A percentile compares a stretch with the other conserved stretches of the same genome.
Evolutionary conservation across 305 asterid species (phyloP).

Genomic region (Solanum aculeatissimum): DNA sequence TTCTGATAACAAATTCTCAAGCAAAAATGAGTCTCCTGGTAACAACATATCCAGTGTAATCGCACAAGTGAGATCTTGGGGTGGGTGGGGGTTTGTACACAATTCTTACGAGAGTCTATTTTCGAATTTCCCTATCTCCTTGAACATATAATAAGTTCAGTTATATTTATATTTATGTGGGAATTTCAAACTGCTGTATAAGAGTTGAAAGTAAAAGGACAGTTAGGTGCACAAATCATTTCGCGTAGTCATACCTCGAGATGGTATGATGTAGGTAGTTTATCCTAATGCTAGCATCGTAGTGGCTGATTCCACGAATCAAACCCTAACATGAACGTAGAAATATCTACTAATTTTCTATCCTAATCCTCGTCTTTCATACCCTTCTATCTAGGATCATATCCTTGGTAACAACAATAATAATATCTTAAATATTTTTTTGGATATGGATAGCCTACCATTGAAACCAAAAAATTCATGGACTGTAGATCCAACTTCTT

Average conservation of each 20-base stretch:
- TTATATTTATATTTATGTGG: background rate
- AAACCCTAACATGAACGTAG: too few relatives aligned
- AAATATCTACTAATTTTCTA: background rate
- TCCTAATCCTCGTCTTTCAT: background rate
- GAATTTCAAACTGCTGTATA: background rate
- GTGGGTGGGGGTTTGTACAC: too few relatives aligned
- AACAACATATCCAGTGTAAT: too few relatives aligned
- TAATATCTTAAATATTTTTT: background rate
- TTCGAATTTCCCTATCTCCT: background rate
- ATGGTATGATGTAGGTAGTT: accelerated
- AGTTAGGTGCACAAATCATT: background rate
- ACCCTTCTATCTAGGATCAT: background rate
- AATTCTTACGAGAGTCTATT: too few relatives aligned
- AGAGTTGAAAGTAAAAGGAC: background rate
- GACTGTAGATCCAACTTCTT: slow-evolving; percentile 13
- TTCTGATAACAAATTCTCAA: background rate
- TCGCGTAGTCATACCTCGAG: background rate
- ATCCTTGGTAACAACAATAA: background rate
- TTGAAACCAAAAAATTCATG: slow-evolving; percentile 18
- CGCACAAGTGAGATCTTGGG: too few relatives aligned
- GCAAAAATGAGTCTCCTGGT: background rate
- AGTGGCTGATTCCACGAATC: background rate
- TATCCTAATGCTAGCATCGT: background rate
- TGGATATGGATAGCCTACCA: slow-evolving; percentile 5
- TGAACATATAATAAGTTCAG: background rate